Base-by-base conservation (phyloP, 2,329 filamentous ascomycete genomes). In the Fusarium nygamai region DNA sequence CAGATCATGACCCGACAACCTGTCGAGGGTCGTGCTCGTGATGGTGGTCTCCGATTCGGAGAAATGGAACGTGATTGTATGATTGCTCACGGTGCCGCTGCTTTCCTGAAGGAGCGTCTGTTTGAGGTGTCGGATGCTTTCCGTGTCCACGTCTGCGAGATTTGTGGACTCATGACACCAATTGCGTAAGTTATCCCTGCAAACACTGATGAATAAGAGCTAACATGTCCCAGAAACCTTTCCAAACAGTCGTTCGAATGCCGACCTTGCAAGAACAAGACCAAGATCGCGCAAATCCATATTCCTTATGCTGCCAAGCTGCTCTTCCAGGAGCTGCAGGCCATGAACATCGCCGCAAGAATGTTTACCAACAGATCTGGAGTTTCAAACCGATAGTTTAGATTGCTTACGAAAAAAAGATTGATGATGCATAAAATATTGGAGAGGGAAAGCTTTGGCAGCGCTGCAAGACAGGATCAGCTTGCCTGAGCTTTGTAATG, bases 41-140 rank as follows among this genome's bases (percentile, higher is more conserved):
- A 99, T 82, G 96, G 96, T 89, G 96, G 96, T 87, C 89, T 99
- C 50, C 96, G 97, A 82, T 99, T 99, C 91, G 96, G 96, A 92
- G 96, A 99, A 88, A 99, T 99, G 96, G 97, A 99, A 85, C 96
- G 97, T 86, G 97, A 99, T 90, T 99, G 96, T 83, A 99, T 99
- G 96, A 99, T 99, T 87, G 95, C 97, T n/a, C 97, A 99, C 83
- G 96, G 96, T 82, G 96, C 97, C 8, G 96, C 94, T 62, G 93
- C 95, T 4, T 99, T 99, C 89, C 86, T 99, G 81, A 99, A 99
- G 86, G 96, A 99, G 87, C 91, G 96, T 80, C 86, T 99, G 67
- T 98, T 99, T 80, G 96, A 98, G 82, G 96, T 99, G 58, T 98
- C 94, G 61, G 96, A 99, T 86, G 96, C 96, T 43, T 99, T 98